Evolutionary conservation across 495 filamentous ascomycete species (phyloP), one percentile per base, ranked within the genome.

Genomic region (Pseudotulostoma volvatum): DNA sequence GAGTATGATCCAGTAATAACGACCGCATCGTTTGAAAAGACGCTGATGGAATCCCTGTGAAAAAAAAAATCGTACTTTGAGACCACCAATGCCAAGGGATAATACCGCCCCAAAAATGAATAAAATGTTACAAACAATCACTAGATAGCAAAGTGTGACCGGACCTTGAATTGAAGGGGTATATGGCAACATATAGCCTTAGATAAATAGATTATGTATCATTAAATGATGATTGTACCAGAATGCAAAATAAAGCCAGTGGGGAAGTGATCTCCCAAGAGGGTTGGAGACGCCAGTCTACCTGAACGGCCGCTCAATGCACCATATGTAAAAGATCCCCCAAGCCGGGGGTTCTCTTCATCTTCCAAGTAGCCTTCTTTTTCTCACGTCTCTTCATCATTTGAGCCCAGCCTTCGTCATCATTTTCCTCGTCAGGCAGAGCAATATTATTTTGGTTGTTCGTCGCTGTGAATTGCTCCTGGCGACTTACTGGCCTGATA

Each of bases 381-480:
- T 81, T 76, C 39, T 84, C 81, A 34, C 81, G 69, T 57, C 81
- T 87, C 52, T 78, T 79, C 56, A 73, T 79, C 83, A 92, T 86
- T 38, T 84, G 78, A 37, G 77, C 78, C 84, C 84, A 86, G 16
- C 76, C 77, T 47, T 88, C 79, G 18, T 88, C 84, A 37, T 93
- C 83, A 33, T 87, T 77, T 8, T 85, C 83, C 9, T 85, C 80
- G 11, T 64, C 56, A 5, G 53, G 35, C 3, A 40, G 48, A 39
- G 47, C 18, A 20, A 25, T 15, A 19, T 31, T 33, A 40, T 52
- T 38, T 39, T 56, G 42, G 38, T 58, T 42, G 39, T 47, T 31
- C 49, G 52, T 48, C 48, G 56, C 30, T 30, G 53, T 34, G 36
- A 52, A 44, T 39, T 46, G 46, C 42, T 54, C 46, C 38, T 53